Evolutionary conservation across 2,329 filamentous ascomycete genomes (phyloP).

Genomic region (Microcyclosporella mali): DNA sequence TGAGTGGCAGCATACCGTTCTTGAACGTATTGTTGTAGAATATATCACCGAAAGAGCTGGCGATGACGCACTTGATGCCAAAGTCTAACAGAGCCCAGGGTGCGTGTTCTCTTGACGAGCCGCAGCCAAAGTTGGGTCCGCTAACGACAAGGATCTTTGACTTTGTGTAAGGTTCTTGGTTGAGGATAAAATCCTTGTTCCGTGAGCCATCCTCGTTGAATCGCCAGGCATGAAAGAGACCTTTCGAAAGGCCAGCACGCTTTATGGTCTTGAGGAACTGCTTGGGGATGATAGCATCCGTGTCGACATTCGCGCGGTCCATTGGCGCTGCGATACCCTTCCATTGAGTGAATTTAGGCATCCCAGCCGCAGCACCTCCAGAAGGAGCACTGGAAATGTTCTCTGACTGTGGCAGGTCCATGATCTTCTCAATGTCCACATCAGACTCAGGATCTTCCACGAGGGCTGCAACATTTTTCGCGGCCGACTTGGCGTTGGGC

Average conservation of each 20-base stretch:
- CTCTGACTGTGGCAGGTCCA: constrained; percentile 56
- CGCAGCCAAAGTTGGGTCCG: constrained; percentile 92
- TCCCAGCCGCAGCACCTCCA: constrained; percentile 51
- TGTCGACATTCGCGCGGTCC: constrained; percentile 87
- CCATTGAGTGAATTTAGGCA: constrained; percentile 76
- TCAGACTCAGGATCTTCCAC: constrained; percentile 55
- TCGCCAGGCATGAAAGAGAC: constrained; percentile 80
- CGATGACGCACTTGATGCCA: constrained; percentile 89
- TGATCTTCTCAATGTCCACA: constrained; percentile 57
- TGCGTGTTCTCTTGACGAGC: constrained; percentile 86
- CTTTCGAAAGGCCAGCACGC: constrained; percentile 82
- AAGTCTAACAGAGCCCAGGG: constrained; percentile 97
- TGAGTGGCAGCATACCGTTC: constrained; percentile 94
- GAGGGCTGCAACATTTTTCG: constrained; percentile 50
- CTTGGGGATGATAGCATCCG: constrained; percentile 98
- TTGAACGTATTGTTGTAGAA: constrained; percentile 99
- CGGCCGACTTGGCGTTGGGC: constrained; percentile 42
- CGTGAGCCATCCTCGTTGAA: constrained; percentile 64
- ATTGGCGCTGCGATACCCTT: constrained; percentile 84
- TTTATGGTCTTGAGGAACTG: constrained; percentile 99
- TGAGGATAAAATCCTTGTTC: constrained; percentile 79
- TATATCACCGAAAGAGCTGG: constrained; percentile 82
- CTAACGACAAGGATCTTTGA: constrained; percentile 88
- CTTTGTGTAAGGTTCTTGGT: constrained; percentile 76
- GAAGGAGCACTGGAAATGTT: constrained; percentile 52